Evolutionary conservation across 2,329 filamentous ascomycete species (phyloP).

Genomic region (Fusarium armeniacum): DNA sequence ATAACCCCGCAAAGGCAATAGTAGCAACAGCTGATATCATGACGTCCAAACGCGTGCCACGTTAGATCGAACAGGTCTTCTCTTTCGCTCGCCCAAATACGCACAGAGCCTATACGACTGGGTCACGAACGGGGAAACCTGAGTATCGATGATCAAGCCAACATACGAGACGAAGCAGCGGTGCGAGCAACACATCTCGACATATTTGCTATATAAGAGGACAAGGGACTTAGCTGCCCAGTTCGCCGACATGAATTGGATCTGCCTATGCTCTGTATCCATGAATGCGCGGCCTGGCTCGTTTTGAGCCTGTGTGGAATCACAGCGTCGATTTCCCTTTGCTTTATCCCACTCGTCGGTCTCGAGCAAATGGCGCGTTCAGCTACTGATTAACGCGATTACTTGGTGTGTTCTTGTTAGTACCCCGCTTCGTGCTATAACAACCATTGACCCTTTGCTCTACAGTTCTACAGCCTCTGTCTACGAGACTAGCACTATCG

Average conservation of each 20-base stretch:
- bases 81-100: neutral
- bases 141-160: accelerated
- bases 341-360: neutral
- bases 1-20: constrained; percentile 5
- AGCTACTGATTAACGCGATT: neutral
- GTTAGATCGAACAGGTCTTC: neutral
- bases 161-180: neutral
- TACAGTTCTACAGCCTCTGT: neutral
- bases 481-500: constrained; percentile 15
- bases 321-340: neutral
- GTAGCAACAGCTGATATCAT: neutral
- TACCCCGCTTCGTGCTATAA: accelerated
- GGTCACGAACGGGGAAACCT: neutral
- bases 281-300: neutral
- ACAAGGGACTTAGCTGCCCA: neutral
- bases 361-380: neutral
- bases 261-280: neutral
- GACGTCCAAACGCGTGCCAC: neutral
- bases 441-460: neutral
- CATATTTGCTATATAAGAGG: constrained; percentile 2
- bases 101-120: neutral
- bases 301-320: constrained; percentile 9
- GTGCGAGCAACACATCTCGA: neutral
- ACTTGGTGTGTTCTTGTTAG: neutral
- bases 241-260: neutral